Evolutionary conservation across 108 stramenopile genomes (phyloP), one percentile per base, ranked within the genome.

Genomic region (Nitzschia inconspicua): DNA sequence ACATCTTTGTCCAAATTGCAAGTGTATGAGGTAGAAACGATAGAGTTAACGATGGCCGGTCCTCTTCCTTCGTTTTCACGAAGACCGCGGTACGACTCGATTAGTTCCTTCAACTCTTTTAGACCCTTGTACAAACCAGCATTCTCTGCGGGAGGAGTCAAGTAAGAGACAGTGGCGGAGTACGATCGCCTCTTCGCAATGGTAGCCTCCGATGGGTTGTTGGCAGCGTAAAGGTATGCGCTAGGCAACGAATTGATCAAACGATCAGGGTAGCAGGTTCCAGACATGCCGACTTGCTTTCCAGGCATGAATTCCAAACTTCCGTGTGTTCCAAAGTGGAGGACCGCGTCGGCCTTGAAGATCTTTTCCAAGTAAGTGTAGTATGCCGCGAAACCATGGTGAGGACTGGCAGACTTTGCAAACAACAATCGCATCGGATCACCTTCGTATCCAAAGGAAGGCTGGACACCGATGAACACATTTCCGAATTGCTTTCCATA

Each of bases 271-370:
- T 97, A 97, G 86, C 96, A 97, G 16, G 93, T 92, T 49, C 95
- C 96, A 53, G 90, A 91, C 96, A 97, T 97, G 70, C 96, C 96
- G 18, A 97, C 96, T 76, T 97, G 96, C 83, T 97, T 97, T 69
- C 96, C 96, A 63, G 96, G 96, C 94, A 95, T 95, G 87, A 97
- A 97, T 68, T 95, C 96, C 28, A 95, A 73, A 72, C 83, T 85
- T 49, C 94, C 96, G 76, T 97, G 96, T 16, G 96, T 97, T 58
- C 96, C 96, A 54, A 97, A 97, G 82, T 97, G 96, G 26, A 97
- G 80, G 19, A 97, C 96, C 4, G 95, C 96, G 69, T 97, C 95
- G 41, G 96, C 94, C 48, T 87, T 72, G 78, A 95, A 95, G 60
- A 97, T 83, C 76, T 95, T 95, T 78, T 97, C 95, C 34, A 97